These are phyloP conservation scores for Plasmodium fragile DNA, from an alignment of 169 alveolate species.

Conservation along the genomic window DNA sequence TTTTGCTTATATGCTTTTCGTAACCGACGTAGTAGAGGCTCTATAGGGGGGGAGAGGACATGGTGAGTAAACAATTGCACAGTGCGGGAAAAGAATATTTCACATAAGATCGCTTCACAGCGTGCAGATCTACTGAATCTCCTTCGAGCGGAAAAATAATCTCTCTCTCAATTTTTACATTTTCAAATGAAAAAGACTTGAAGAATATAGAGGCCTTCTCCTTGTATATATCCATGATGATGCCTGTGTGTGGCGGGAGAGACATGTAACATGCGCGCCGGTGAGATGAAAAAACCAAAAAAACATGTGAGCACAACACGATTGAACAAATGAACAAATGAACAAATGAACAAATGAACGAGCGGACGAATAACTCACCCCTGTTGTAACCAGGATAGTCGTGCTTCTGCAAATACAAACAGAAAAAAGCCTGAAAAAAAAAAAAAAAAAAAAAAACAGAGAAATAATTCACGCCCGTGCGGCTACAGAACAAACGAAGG, in stretches of 20 bases:
- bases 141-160: background rate
- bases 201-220: conserved; percentile 55
- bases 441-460: conserved; percentile 15
- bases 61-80: background rate
- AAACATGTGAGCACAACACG: background rate
- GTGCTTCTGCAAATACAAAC: conserved; percentile 61
- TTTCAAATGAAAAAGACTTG: conserved; percentile 71
- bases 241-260: background rate
- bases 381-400: conserved; percentile 64
- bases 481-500: background rate
- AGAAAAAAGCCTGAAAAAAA: conserved; percentile 59
- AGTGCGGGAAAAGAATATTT: background rate
- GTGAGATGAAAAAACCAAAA: background rate
- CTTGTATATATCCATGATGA: conserved; percentile 67
- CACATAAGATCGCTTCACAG: background rate
- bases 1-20: conserved; percentile 49
- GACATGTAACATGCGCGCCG: background rate
- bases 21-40: conserved; percentile 11
- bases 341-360: background rate
- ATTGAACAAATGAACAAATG: background rate
- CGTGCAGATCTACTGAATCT: background rate
- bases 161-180: conserved; percentile 3
- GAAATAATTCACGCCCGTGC: background rate
- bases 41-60: conserved; percentile 8
- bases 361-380: background rate